These are phyloP conservation scores for Fusarium aywerte DNA, from an alignment of 2,329 filamentous ascomycete species.

Conservation along the genomic window DNA sequence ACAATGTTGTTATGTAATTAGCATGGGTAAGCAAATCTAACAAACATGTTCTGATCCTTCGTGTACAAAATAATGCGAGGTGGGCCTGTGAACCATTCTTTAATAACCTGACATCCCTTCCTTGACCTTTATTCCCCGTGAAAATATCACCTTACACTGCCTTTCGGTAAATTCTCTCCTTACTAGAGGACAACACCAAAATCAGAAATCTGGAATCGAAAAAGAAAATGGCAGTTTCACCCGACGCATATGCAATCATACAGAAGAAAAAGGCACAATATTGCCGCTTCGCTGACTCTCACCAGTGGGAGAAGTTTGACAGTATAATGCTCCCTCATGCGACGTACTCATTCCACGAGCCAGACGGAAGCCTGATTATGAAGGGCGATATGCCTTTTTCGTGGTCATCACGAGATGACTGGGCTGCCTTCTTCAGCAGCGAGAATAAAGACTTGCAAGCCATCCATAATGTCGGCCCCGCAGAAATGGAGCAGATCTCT, in stretches of 20 bases:
- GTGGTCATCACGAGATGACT: not conserved
- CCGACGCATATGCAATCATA: constrained; percentile 12
- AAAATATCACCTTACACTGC: too few relatives aligned
- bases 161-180: too few relatives aligned
- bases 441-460: constrained; percentile 21
- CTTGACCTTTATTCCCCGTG: too few relatives aligned
- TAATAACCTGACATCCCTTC: too few relatives aligned
- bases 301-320: constrained; percentile 26
- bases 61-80: too few relatives aligned
- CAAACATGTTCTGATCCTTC: too few relatives aligned
- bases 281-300: constrained; percentile 20
- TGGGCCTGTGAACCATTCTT: too few relatives aligned
- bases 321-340: constrained; percentile 20
- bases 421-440: constrained; percentile 1
- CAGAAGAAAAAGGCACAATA: constrained; percentile 31
- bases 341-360: constrained; percentile 1
- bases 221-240: not conserved
- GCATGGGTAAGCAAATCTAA: too few relatives aligned
- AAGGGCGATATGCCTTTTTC: not conserved
- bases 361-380: not conserved
- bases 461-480: constrained; percentile 8
- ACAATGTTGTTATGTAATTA: too few relatives aligned
- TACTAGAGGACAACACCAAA: too few relatives aligned
- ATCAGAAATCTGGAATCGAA: too few relatives aligned
- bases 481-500: constrained; percentile 14